Percentiles rank a stretch among this genome's conserved stretches.
These are phyloP conservation scores for Leucocoprinus sp. DNA, from an alignment of 768 basidiomycete genomes.

Conservation along the genomic window DNA sequence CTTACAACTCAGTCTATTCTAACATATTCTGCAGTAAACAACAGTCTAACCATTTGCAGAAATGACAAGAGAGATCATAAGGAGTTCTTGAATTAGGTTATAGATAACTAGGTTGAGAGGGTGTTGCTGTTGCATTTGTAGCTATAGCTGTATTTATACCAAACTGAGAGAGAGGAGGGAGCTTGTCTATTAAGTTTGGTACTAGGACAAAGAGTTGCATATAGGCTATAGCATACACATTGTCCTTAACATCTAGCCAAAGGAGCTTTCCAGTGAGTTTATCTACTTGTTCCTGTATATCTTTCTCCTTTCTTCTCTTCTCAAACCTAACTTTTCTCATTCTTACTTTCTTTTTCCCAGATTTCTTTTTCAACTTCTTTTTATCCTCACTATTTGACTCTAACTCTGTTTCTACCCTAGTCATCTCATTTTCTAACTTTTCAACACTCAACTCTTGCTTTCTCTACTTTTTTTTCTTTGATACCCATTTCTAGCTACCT, in stretches of 20 bases:
- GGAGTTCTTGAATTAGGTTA: not conserved
- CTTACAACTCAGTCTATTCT: not conserved
- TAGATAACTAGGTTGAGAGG: not conserved
- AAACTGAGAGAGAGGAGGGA: not conserved
- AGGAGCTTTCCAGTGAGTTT: conserved; percentile 6
- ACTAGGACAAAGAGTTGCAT: not conserved
- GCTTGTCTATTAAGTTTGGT: not conserved
- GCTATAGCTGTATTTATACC: not conserved
- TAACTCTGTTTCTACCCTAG: not conserved
- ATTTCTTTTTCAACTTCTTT: not conserved
- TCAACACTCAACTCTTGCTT: not conserved
- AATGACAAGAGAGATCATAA: not conserved
- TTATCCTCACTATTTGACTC: not conserved
- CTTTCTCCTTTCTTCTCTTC: not conserved
- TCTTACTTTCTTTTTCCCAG: conserved; percentile 5
- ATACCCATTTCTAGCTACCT: not conserved
- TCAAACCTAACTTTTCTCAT: conserved; percentile 1
- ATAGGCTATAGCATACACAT: not conserved
- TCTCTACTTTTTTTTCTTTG: not conserved
- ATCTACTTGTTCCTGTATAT: conserved; percentile 2
- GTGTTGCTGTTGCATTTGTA: not conserved
- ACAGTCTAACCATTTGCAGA: not conserved
- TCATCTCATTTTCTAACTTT: not conserved
- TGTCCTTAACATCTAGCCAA: not conserved
- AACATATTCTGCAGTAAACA: not conserved